Conservation (phyloP, 78 protist species). For the Dictyostelium capitatum region DNA sequence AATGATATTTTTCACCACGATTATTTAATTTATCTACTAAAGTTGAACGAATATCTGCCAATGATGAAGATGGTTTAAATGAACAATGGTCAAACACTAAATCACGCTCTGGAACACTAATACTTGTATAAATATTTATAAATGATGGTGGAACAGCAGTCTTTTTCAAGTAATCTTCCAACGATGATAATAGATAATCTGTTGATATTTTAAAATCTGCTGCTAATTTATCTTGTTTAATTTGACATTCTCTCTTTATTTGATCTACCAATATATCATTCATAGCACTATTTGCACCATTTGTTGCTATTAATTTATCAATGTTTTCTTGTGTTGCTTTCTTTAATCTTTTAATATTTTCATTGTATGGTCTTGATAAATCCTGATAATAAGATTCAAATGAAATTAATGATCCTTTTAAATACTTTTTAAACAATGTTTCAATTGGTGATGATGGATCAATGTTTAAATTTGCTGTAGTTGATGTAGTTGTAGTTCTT, state of each 20-base stretch:
- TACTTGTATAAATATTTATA: constrained; percentile 20
- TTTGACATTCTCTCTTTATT: constrained; percentile 11
- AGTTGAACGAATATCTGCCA: constrained; percentile 29
- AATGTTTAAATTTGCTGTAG: not conserved
- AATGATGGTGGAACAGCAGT: constrained; percentile 49
- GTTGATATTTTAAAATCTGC: constrained; percentile 29
- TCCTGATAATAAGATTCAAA: constrained; percentile 56
- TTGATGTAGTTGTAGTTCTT: not conserved
- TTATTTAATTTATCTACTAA: constrained; percentile 16
- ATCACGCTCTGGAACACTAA: constrained; percentile 26
- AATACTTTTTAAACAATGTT: constrained; percentile 63
- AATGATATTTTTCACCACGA: constrained; percentile 38
- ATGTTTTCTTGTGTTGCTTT: not conserved
- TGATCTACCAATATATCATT: constrained; percentile 26
- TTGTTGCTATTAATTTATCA: not conserved
- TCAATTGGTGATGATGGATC: constrained; percentile 35
- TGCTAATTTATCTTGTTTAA: not conserved
- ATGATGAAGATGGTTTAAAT: constrained; percentile 32
- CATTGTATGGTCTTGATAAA: constrained; percentile 12
- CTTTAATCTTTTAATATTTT: constrained; percentile 12
- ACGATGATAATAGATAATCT: constrained; percentile 19
- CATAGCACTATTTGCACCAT: too few species aligned
- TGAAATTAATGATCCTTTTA: constrained; percentile 47
- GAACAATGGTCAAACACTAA: constrained; percentile 47
- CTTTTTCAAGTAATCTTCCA: constrained; percentile 55